phyloP scores from a whole-genome alignment of 306 rosid genomes.

The Luffa acutangula region DNA sequence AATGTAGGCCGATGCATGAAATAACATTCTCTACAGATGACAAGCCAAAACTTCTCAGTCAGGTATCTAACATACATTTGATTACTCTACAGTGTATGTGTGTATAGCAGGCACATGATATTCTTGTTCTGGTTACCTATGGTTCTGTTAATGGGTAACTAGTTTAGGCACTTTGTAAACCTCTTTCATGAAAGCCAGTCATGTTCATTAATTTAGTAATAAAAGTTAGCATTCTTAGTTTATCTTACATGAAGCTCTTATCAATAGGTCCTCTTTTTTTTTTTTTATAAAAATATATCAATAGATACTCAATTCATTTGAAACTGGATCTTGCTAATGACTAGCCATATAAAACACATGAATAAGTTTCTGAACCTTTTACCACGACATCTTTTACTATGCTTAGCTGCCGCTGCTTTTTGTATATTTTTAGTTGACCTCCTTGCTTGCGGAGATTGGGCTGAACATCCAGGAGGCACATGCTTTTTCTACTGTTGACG shows the following conservation, averaged over 20 bases:
- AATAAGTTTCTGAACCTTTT: background rate
- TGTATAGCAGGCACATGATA: background rate
- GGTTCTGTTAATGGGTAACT: background rate
- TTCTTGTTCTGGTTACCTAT: background rate
- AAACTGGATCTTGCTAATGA: background rate
- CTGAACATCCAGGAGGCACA: slow-evolving; percentile 98
- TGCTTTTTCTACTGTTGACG: slow-evolving; percentile 90
- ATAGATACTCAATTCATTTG: background rate
- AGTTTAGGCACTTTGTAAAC: background rate
- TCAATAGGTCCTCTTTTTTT: background rate
- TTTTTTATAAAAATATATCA: background rate
- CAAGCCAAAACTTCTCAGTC: slow-evolving; percentile 96
- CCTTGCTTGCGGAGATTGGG: slow-evolving; percentile 94
- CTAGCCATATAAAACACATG: background rate
- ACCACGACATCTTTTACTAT: background rate
- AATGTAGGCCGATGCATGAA: slow-evolving; percentile 96
- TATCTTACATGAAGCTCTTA: background rate
- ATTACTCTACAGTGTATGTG: background rate
- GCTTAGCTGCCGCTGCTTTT: background rate
- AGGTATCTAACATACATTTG: slow-evolving; percentile 35
- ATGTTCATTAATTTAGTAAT: background rate
- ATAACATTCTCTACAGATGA: slow-evolving; percentile 89
- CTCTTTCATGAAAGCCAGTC: background rate
- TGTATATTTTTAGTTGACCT: slow-evolving; percentile 62
- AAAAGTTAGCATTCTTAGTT: background rate